phyloP scores from a whole-genome alignment of 345 rosid species.

The Mallotus nudiflorus region DNA sequence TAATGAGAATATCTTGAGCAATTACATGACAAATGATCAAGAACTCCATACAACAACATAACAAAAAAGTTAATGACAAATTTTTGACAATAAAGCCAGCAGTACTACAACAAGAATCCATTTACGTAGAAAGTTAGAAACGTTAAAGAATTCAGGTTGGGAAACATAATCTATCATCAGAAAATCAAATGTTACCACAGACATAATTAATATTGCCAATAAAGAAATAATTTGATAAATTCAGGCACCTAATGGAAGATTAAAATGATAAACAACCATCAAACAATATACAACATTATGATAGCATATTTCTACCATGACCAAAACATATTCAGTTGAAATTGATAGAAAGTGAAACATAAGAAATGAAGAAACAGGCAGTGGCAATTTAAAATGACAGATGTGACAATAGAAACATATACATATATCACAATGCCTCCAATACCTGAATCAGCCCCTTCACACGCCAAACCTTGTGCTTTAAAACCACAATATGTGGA shows the following conservation, averaged over 20 bases:
- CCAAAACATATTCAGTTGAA: neutral
- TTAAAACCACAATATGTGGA: constrained; percentile 86
- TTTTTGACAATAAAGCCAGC: too few species aligned
- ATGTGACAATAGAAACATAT: neutral
- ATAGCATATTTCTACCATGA: neutral
- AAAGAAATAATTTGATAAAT: neutral
- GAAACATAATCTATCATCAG: neutral
- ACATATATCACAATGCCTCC: neutral
- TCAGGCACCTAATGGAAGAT: neutral
- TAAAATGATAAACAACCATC: neutral
- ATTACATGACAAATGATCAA: too few species aligned
- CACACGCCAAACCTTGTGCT: constrained; percentile 96
- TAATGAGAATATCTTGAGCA: too few species aligned
- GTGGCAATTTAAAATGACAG: neutral
- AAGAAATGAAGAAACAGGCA: neutral
- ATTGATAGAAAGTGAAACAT: neutral
- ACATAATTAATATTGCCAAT: neutral
- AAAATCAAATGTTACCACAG: neutral
- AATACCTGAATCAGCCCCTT: constrained; percentile 93
- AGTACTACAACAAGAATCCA: too few species aligned
- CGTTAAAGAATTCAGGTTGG: neutral
- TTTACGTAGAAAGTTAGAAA: too few species aligned
- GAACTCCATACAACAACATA: too few species aligned
- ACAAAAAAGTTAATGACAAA: too few species aligned
- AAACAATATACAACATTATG: neutral